A percentile compares a stretch with the other conserved stretches of the same genome.
phyloP scores from a whole-genome alignment of 208 protist genomes.

The Wallacemonas sp. region DNA sequence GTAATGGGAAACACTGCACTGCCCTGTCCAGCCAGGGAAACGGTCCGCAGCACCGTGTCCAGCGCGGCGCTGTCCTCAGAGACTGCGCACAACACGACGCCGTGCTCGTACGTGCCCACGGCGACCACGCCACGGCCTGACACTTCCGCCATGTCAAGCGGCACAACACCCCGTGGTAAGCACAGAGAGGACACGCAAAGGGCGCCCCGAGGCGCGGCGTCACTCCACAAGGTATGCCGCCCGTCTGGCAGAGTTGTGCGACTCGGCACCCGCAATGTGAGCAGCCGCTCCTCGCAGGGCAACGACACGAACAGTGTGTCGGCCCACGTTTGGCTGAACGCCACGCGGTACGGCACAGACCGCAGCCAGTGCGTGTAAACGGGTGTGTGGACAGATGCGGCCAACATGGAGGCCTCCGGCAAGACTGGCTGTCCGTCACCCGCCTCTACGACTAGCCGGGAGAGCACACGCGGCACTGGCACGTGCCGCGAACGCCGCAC shows the following conservation, averaged over 20 bases:
- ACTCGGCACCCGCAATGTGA: conserved; percentile 40
- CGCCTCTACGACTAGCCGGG: background rate
- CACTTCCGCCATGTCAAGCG: conserved; percentile 68
- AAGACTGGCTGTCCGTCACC: background rate
- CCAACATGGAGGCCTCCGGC: background rate
- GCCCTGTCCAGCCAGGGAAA: conserved; percentile 39
- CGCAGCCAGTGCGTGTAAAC: conserved; percentile 13
- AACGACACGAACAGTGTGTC: conserved; percentile 54
- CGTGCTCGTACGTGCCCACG: conserved; percentile 70
- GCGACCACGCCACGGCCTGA: conserved; percentile 48
- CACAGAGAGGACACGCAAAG: no score
- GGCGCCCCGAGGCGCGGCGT: conserved; percentile 14
- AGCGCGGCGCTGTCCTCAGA: conserved; percentile 27
- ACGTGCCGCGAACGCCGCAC: background rate
- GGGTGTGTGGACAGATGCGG: background rate
- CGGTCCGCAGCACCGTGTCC: conserved; percentile 26
- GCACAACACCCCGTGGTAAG: conserved; percentile 62
- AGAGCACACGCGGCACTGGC: background rate
- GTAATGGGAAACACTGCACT: conserved; percentile 58
- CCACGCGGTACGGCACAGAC: conserved; percentile 1
- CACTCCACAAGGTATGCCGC: background rate
- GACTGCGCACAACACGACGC: conserved; percentile 59
- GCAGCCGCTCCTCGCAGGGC: conserved; percentile 73
- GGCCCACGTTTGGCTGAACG: conserved; percentile 12
- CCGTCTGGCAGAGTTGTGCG: background rate